Evolutionary conservation across 1,139 yeast genomes (phyloP), one percentile per base, ranked within the genome.

Genomic region (Suhomyces chickasaworum): DNA sequence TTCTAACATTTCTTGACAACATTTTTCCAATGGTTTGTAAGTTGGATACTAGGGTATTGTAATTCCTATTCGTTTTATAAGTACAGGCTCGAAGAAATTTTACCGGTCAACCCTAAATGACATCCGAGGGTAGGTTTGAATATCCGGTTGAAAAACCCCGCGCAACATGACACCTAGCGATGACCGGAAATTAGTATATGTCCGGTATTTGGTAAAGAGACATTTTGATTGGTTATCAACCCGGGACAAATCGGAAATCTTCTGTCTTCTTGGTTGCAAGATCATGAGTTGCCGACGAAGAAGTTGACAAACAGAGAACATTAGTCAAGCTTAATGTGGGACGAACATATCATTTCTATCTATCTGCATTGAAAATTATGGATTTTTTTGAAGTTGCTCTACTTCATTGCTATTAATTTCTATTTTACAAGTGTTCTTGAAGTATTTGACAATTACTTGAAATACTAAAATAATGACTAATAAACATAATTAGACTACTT

Each of bases 1-100:
- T 39, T 50, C 53, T 55, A 35, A 52, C 41, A 39, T 45, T 53
- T 50, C 57, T 53, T 27, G 58, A 51, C 53, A 56, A 56, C 59
- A 56, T 56, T 30, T 33, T 35, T 18, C n/a, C 16, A 27, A 33
- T 43, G 37, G 7, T 23, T 25, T 31, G 33, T 17, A 27, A 21
- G 15, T 23, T 31, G 31, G 20, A 29, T 20, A 21, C 36, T 13
- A 38, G 15, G 38, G 21, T 34, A 25, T 12, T 20, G 41, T 32
- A 18, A 25, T 32, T 16, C 30, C 29, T 37, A 15, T 30, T 23
- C 22, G 37, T 27, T 38, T 31, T 36, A 29, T 17, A 23, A 22
- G 20, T 35, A 21, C 9, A 18, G 32, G n/a, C 27, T 21, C 20
- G 48, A 45, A 45, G 48, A 33, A 27, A 38, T 46, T 45, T 46